Evolutionary conservation across 495 filamentous ascomycete species (phyloP), one percentile per base, ranked within the genome.

Genomic region (Penicillium cataractarum): DNA sequence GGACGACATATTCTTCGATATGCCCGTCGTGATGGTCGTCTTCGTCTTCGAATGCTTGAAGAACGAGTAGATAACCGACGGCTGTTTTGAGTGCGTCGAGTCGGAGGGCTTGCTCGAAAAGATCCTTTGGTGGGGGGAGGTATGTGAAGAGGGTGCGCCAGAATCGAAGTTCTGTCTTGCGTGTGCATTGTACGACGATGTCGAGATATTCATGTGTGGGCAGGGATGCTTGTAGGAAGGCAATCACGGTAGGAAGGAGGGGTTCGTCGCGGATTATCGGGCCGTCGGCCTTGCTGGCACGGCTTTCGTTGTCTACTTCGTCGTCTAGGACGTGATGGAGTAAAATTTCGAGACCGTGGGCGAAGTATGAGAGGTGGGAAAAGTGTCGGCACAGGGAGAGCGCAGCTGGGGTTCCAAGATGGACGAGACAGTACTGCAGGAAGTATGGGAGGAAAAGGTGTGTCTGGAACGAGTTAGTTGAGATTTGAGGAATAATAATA

Each of bases 161-260:
- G 22, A 90, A 96, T 29, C 93, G 87, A 7, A 97, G 87, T 67
- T 99, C 96, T 0, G 96, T 99, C 76, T 99, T 98, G 22, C 96
- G 89, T 0, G 95, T 97, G 74, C 96, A 99, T 78, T 97, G 94
- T 1, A 99, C 93, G 6, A 99, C 87, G 58, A 97, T 92, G 71
- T 98, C 95, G 32, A 98, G 87, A 61, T 97, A 98, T 13, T 76
- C 74, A 12, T 67, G 71, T 53, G 91, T 81, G 29, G 89, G 88
- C 63, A 97, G 96, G 0, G 91, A 92, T 0, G 92, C 92, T 56
- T 82, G 78, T 4, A 99, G 84, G 62, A 98, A 95, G 0, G 90
- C 90, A 22, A 98, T 86, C 8, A 97, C 92, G 26, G 85, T 88
- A 1, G 96, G 95, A 6, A 99, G 83, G 9, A 97, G 82, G 4